These are phyloP conservation scores for Termitomyces sp. DNA, from an alignment of 768 basidiomycete genomes.

Conservation along the genomic window DNA sequence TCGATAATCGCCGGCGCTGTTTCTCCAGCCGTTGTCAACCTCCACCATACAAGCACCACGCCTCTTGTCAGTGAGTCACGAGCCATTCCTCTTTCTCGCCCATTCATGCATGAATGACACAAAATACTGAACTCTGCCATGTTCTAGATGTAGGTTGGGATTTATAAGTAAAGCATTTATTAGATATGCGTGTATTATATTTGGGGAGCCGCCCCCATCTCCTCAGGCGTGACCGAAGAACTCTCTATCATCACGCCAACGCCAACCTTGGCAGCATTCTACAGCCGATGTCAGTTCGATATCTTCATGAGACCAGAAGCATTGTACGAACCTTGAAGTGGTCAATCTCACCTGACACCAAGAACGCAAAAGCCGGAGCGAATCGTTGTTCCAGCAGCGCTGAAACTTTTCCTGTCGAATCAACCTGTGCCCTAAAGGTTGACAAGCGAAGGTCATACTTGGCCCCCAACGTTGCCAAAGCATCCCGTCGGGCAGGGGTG, in stretches of 20 bases:
- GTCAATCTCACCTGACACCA: constrained; percentile 95
- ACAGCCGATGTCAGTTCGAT: constrained; percentile 1
- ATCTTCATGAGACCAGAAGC: constrained; percentile 1
- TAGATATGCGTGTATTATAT: constrained; percentile 27
- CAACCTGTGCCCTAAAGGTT: constrained; percentile 91
- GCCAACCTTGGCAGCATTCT: constrained; percentile 94
- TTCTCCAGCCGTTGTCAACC: too few relatives aligned
- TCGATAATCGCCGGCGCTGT: too few relatives aligned
- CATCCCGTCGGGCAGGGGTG: constrained; percentile 77
- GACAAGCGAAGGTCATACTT: constrained; percentile 95
- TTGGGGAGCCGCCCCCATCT: constrained; percentile 61
- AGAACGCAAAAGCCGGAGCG: constrained; percentile 90
- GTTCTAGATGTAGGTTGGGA: background rate
- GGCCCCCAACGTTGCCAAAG: constrained; percentile 88
- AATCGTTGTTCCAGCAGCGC: constrained; percentile 95
- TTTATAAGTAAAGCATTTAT: constrained; percentile 4
- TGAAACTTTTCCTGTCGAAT: constrained; percentile 92
- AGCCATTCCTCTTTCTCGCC: too few relatives aligned
- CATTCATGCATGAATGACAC: background rate
- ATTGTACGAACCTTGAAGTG: constrained; percentile 79
- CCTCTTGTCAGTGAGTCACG: too few relatives aligned
- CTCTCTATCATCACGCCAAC: constrained; percentile 98
- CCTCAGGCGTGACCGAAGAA: constrained; percentile 72
- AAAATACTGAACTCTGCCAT: background rate
- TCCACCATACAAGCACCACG: too few relatives aligned